Base-by-base conservation (phyloP, 208 protist species). In the Leishmania turanica region DNA sequence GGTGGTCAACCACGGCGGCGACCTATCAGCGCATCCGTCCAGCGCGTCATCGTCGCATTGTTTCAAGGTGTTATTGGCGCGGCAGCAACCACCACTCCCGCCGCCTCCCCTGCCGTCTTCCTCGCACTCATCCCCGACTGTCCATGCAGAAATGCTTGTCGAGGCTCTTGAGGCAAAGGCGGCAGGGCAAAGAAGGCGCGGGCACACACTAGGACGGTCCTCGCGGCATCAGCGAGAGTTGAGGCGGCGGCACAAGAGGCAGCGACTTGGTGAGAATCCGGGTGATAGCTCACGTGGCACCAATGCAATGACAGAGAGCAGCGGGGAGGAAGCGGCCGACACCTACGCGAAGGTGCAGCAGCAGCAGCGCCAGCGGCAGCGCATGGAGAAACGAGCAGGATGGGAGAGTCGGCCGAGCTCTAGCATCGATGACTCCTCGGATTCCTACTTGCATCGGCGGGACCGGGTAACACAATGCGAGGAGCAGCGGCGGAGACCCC, bases 301-400 rank as follows among this genome's bases (percentile, higher is more conserved):
- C 21, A 8, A 51, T 73, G 69, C 45, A 51, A 8, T 27, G 40
- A 15, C n/a, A 31, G 42, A 31, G 45, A 73, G 69, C 45, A 73
- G 34, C 45, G 64, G 62, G 24, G 76, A 79, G 76, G 76, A 37
- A 21, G 34, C 58, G 64, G 76, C 58, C 45, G 64, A 69, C 45
- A 84, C 80, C 51, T 84, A 84, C 66, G 65, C 53, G 31, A 42
- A 71, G 34, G 27, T 82, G 21, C 71, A 58, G 71, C 40, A 65
- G 34, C 74, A 49, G 11, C 79, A 72, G 58, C 68, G 34, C 6
- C 70, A 60, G 56, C 78, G 42, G 70, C 27, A 56, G 51, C 34
- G 15, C 31, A 40, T 42, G 27, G 72, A 62, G 51, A 62, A 60
- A 37, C 68, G 51, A 1, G 34, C 62, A 42, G 62, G 24, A 54